Conservation (phyloP, 768 basidiomycete species). For the Lepiota venenata region DNA sequence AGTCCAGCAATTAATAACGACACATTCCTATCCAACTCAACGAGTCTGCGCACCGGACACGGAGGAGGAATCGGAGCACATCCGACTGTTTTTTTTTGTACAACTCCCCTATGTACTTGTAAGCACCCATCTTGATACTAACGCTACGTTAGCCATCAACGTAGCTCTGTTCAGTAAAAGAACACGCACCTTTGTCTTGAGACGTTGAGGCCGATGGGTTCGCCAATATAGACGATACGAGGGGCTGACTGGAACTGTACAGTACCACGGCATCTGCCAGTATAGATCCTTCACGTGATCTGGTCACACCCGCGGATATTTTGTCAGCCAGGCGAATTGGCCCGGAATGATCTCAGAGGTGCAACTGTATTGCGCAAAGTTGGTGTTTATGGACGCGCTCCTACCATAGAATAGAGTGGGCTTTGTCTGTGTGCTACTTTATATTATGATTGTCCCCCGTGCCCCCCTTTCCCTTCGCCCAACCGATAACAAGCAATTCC, state of each 20-base stretch:
- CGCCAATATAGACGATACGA: constrained; percentile 17
- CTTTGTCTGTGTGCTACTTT: too few relatives aligned
- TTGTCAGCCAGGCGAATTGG: too few relatives aligned
- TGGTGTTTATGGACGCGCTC: too few relatives aligned
- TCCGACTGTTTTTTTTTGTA: constrained; percentile 99
- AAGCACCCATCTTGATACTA: constrained; percentile 79
- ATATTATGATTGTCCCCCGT: too few relatives aligned
- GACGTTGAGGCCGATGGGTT: constrained; percentile 31
- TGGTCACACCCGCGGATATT: too few relatives aligned
- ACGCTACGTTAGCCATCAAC: constrained; percentile 8
- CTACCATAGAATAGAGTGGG: too few relatives aligned
- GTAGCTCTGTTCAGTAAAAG: constrained; percentile 11
- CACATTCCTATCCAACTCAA: neutral
- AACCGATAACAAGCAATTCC: constrained; percentile 56
- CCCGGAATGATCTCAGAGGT: too few relatives aligned
- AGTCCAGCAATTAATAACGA: neutral
- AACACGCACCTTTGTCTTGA: constrained; percentile 36
- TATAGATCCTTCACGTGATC: neutral
- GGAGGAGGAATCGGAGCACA: constrained; percentile 95
- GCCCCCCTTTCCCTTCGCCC: constrained; percentile 19
- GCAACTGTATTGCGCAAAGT: too few relatives aligned
- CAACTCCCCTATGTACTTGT: constrained; percentile 95
- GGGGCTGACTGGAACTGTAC: constrained; percentile 34
- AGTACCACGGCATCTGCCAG: constrained; percentile 35
- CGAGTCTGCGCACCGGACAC: constrained; percentile 72